Percentiles rank a stretch among this genome's conserved stretches.
phyloP scores from a whole-genome alignment of 2,329 filamentous ascomycete species.

The Aureobasidium leucospermi region DNA sequence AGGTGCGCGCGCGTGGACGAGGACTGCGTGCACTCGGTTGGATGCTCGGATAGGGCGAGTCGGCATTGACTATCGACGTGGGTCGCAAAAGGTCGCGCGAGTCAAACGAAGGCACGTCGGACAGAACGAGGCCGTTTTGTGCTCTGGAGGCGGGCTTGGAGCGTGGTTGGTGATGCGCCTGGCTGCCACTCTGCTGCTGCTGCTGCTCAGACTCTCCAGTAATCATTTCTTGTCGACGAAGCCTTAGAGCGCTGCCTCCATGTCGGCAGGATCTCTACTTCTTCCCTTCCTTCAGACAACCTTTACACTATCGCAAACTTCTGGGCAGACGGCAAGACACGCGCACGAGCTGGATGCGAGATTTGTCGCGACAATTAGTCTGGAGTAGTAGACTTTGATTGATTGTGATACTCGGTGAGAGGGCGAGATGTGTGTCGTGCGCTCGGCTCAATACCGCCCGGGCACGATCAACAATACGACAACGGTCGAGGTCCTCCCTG shows the following conservation, averaged over 20 bases:
- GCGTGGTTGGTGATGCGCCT: neutral
- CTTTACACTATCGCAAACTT: neutral
- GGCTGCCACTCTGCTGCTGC: neutral
- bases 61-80: neutral
- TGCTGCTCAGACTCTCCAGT: neutral
- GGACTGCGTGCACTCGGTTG: conserved; percentile 28
- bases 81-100: conserved; percentile 17
- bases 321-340: neutral
- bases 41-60: conserved; percentile 21
- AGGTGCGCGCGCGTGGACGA: conserved; percentile 37
- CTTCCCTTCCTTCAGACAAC: neutral
- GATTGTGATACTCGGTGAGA: neutral
- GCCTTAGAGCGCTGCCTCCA: neutral
- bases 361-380: neutral
- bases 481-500: neutral
- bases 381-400: neutral
- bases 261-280: neutral
- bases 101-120: conserved; percentile 19
- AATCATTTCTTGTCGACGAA: conserved; percentile 1
- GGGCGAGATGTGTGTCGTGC: neutral
- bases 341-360: neutral
- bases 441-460: neutral
- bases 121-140: conserved; percentile 15
- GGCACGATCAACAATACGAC: neutral
- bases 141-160: neutral